Percentiles rank a stretch among this genome's conserved stretches.
Conservation (phyloP, 352 stramenopile genomes). For the Globisporangium sylvaticum region DNA sequence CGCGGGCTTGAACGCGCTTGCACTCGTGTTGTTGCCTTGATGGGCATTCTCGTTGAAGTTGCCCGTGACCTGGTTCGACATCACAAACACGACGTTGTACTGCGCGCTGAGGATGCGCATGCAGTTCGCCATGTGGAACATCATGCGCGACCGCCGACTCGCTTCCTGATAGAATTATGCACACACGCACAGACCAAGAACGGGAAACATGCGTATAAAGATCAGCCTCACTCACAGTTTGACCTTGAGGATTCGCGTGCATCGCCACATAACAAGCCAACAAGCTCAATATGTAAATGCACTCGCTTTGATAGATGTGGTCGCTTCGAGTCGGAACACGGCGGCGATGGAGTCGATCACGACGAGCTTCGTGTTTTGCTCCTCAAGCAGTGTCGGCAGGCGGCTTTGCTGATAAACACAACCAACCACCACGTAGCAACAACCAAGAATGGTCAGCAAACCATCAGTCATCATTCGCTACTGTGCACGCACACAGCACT, state of each 20-base stretch:
- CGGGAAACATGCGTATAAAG: neutral
- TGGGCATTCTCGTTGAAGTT: constrained; percentile 39
- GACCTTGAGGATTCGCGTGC: neutral
- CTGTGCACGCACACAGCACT: neutral
- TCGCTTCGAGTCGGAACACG: constrained; percentile 69
- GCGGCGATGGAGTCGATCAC: constrained; percentile 80
- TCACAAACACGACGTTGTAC: constrained; percentile 69
- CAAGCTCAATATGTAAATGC: neutral
- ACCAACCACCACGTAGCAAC: neutral
- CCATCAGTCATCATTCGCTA: neutral
- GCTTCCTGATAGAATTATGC: constrained; percentile 34
- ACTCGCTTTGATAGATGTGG: constrained; percentile 56
- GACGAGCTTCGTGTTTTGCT: constrained; percentile 77
- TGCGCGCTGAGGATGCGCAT: constrained; percentile 81
- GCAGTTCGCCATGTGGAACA: constrained; percentile 83
- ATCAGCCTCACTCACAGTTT: neutral
- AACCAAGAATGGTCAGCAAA: neutral
- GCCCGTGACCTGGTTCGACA: constrained; percentile 80
- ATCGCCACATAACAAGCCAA: neutral
- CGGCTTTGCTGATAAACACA: constrained; percentile 50
- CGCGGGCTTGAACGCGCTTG: constrained; percentile 38
- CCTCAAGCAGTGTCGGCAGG: constrained; percentile 55
- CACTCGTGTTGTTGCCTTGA: constrained; percentile 13
- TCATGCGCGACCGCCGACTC: constrained; percentile 59
- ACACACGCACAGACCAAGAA: neutral